Evolutionary conservation across 306 rosid genomes (phyloP).

Genomic region (Citrullus colocynthis): DNA sequence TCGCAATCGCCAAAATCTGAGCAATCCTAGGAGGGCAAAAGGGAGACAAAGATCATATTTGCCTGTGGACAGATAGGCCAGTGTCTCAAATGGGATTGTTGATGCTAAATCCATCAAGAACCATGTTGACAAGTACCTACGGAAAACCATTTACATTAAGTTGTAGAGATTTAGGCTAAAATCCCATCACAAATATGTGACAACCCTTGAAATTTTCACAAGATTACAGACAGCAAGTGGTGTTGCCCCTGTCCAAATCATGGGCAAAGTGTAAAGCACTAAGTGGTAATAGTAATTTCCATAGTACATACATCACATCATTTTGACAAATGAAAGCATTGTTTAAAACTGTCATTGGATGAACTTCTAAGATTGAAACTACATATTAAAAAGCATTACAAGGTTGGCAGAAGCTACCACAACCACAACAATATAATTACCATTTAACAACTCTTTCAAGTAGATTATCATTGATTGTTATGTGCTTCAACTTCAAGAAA

Average conservation of each 20-base stretch:
- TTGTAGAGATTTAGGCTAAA: background rate
- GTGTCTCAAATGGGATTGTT: constrained; percentile 57
- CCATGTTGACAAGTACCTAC: constrained; percentile 83
- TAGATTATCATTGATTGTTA: background rate
- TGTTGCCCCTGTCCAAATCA: background rate
- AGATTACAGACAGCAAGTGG: background rate
- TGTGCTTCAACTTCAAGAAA: background rate
- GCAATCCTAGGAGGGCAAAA: constrained; percentile 56
- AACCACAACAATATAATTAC: background rate
- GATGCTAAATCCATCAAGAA: constrained; percentile 87
- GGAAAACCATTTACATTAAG: background rate
- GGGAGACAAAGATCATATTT: constrained; percentile 32
- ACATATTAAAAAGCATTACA: background rate
- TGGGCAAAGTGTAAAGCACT: background rate
- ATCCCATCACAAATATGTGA: background rate
- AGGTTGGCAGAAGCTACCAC: background rate
- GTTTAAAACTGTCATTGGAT: background rate
- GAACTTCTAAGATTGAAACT: background rate
- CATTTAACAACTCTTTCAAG: background rate
- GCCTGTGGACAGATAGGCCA: constrained; percentile 45
- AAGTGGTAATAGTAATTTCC: background rate
- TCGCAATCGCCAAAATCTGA: constrained; percentile 76
- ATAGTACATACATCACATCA: background rate
- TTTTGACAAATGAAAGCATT: background rate
- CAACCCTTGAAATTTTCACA: background rate